Evolutionary conservation across 2,329 filamentous ascomycete species (phyloP), one percentile per base, ranked within the genome.

Genomic region (Colletotrichum tanaceti): DNA sequence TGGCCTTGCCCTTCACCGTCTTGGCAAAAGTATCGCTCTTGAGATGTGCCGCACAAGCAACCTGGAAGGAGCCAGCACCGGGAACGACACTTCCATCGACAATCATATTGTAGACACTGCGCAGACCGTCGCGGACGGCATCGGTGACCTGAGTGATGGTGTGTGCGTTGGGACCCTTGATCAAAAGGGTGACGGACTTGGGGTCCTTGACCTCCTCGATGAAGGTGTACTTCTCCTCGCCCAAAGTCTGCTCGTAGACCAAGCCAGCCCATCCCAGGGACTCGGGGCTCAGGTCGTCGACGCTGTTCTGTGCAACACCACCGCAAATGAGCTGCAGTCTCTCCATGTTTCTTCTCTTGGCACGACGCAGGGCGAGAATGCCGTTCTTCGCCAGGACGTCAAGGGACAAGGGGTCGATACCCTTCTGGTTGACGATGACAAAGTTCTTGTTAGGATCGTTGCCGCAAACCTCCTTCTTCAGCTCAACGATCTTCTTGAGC

Each of bases 281-380:
- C 54, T 97, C 93, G 2, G 94, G 91, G 4, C 90, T 89, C 71
- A 99, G 83, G 76, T 98, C 96, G 47, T 99, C 96, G 5, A 98
- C 95, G 75, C 93, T 97, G 87, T 99, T 99, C 82, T 98, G 95
- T 63, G 96, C 90, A 61, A 87, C 85, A 76, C 96, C 96, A 66
- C 96, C 96, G 78, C 94, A 98, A 70, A 98, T 89, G 72, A 99
- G 89, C 83, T 99, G 96, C 73, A 99, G 85, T 76, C 96, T 90
- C 86, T 99, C 96, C 96, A 99, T 99, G 84, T 99, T 99, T 79
- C 96, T 92, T 80, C 96, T 89, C 91, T 99, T 99, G 47, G 96
- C 96, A 79, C 96, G 89, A 76, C 96, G 90, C 71, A 99, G 88
- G 61, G 96, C 96, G 73, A 98, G 89, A 75, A 99, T 99, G 73